Evolutionary conservation across 1,284 basidiomycete species (phyloP).

Genomic region (Chalciporus sp.): DNA sequence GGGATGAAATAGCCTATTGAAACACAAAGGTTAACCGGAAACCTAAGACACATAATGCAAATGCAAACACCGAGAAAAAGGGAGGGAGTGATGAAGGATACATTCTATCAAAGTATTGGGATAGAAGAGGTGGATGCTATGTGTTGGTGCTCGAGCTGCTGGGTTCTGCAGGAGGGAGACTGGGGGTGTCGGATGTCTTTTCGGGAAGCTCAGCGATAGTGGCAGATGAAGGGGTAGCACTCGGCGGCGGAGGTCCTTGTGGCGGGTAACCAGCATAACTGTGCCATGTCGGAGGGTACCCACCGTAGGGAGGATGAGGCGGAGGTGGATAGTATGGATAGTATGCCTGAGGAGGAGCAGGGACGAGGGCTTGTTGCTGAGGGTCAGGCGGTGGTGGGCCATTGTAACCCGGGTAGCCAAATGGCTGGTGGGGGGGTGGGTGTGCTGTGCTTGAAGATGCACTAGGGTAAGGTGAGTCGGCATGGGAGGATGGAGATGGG

Average conservation of each 20-base stretch:
- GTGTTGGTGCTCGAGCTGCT: constrained; percentile 21
- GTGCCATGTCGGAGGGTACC: constrained; percentile 32
- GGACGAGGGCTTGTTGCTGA: constrained; percentile 28
- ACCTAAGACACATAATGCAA: constrained; percentile 14
- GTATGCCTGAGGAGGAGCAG: constrained; percentile 23
- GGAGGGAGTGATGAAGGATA: constrained; percentile 18
- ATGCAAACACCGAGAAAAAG: constrained; percentile 2
- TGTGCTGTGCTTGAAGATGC: constrained; percentile 24
- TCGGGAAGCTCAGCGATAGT: constrained; percentile 21
- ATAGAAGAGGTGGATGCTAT: constrained; percentile 14
- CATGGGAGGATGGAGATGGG: neutral
- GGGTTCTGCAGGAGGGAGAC: constrained; percentile 16
- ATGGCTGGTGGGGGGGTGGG: constrained; percentile 23
- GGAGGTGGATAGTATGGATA: constrained; percentile 32
- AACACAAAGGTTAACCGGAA: constrained; percentile 22
- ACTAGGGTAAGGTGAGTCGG: constrained; percentile 20
- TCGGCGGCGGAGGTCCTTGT: constrained; percentile 23
- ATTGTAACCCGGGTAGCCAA: constrained; percentile 30
- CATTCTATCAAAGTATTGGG: constrained; percentile 21
- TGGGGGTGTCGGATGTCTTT: constrained; percentile 25
- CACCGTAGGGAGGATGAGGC: constrained; percentile 29
- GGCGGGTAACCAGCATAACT: constrained; percentile 29
- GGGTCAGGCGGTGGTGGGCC: constrained; percentile 22
- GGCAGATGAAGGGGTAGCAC: constrained; percentile 15
- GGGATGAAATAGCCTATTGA: constrained; percentile 26